phyloP scores from a whole-genome alignment of 768 basidiomycete genomes.

The Lactarius deliciosus region DNA sequence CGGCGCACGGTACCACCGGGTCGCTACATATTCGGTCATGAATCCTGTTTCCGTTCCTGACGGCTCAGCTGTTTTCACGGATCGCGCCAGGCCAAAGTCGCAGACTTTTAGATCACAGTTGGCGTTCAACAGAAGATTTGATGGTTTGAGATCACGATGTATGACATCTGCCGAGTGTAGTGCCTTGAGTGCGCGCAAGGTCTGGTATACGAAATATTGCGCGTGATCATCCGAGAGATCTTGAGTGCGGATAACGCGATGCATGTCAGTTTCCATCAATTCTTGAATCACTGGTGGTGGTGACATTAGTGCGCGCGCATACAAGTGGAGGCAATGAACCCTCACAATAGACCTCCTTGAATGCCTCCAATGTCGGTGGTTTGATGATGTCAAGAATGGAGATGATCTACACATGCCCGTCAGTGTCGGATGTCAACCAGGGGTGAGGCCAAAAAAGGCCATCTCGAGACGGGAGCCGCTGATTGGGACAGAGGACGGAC shows the following conservation, averaged over 20 bases:
- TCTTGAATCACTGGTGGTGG: constrained; percentile 74
- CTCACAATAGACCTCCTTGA: constrained; percentile 82
- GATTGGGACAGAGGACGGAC: constrained; percentile 13
- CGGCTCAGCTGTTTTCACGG: constrained; percentile 81
- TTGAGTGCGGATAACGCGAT: constrained; percentile 93
- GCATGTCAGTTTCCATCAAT: constrained; percentile 95
- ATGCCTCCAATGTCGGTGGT: constrained; percentile 73
- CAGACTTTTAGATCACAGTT: constrained; percentile 95
- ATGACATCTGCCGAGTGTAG: constrained; percentile 96
- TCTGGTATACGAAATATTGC: constrained; percentile 93
- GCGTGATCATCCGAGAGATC: constrained; percentile 95
- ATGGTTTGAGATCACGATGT: constrained; percentile 95
- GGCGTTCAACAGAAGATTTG: constrained; percentile 94
- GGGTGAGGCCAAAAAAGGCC: not conserved
- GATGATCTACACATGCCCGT: constrained; percentile 61
- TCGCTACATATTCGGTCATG: constrained; percentile 98
- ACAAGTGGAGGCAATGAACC: constrained; percentile 27
- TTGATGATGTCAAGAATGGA: constrained; percentile 88
- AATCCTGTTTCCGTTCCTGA: constrained; percentile 83
- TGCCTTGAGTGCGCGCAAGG: constrained; percentile 92
- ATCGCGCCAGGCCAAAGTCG: constrained; percentile 95
- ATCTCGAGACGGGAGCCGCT: not conserved
- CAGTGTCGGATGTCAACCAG: not conserved
- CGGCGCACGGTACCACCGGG: constrained; percentile 97
- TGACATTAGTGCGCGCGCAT: constrained; percentile 10